Evolutionary conservation across 164 flowering plant species (phyloP).

Genomic region (Magnolia officinalis): DNA sequence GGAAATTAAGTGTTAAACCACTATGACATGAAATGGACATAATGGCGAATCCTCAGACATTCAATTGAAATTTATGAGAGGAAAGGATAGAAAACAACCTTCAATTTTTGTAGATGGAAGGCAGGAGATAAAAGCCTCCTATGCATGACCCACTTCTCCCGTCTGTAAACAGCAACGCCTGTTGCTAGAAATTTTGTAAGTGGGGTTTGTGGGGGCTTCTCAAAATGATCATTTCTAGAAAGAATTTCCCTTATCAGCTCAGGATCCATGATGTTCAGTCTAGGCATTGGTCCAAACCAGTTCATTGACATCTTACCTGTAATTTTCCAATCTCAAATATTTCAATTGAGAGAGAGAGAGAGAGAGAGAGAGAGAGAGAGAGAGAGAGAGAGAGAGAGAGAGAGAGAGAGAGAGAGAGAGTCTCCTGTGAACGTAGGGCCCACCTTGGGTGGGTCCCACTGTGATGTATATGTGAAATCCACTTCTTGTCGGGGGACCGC

Average conservation of each 20-base stretch:
- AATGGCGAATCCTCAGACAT: too few species aligned
- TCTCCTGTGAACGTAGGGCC: too few species aligned
- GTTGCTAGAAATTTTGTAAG: conserved; percentile 17
- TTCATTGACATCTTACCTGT: conserved; percentile 35
- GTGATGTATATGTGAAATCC: too few species aligned
- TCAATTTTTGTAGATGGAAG: conserved; percentile 43
- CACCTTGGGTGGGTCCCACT: too few species aligned
- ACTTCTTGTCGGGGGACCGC: too few species aligned
- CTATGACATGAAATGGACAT: not conserved
- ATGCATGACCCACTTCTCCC: conserved; percentile 45
- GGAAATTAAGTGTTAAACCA: not conserved
- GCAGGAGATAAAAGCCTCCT: conserved; percentile 39
- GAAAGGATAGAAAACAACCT: conserved; percentile 21
- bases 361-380: not conserved
- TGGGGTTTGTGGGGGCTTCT: conserved; percentile 39
- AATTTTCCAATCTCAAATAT: not conserved
- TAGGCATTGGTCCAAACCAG: conserved; percentile 41
- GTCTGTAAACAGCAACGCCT: conserved; percentile 33
- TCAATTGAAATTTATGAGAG: too few species aligned
- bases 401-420: not conserved
- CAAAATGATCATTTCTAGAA: conserved; percentile 33
- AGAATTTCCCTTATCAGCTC: conserved; percentile 33
- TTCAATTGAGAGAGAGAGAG: not conserved
- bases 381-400: too few species aligned
- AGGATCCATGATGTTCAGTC: conserved; percentile 37